Evolutionary conservation across 2,329 filamentous ascomycete genomes (phyloP).

Genomic region (Cyphellophora europaea): DNA sequence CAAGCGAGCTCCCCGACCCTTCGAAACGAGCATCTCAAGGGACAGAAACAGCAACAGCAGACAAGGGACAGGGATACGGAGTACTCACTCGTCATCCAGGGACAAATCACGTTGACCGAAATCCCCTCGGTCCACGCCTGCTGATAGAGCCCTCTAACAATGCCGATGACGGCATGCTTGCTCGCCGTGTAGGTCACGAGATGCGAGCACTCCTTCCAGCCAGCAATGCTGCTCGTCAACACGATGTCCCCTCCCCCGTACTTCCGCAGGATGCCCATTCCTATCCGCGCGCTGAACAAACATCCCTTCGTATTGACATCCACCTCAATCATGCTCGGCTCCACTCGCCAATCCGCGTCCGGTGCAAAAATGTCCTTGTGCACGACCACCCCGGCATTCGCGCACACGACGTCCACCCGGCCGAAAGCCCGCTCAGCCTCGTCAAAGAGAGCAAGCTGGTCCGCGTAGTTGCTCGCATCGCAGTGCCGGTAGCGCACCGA

Average conservation of each 20-base stretch:
- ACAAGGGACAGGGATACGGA: too few relatives aligned
- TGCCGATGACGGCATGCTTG: constrained; percentile 42
- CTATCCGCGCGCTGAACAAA: constrained; percentile 37
- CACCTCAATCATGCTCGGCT: constrained; percentile 22
- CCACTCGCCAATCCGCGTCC: constrained; percentile 30
- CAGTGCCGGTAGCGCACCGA: constrained; percentile 1
- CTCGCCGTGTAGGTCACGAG: constrained; percentile 37
- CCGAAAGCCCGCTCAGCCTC: constrained; percentile 2
- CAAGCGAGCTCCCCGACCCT: too few relatives aligned
- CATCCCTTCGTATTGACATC: constrained; percentile 40
- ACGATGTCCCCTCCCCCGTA: constrained; percentile 19
- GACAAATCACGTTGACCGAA: constrained; percentile 34
- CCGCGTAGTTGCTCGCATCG: constrained; percentile 2
- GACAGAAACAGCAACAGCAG: too few relatives aligned
- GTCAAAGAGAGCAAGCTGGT: constrained; percentile 5
- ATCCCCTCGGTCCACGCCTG: constrained; percentile 16
- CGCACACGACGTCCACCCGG: constrained; percentile 7
- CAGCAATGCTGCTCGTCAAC: constrained; percentile 36
- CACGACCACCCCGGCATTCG: constrained; percentile 28
- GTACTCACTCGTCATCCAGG: constrained; percentile 9
- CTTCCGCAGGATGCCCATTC: background rate
- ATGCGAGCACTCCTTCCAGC: constrained; percentile 39
- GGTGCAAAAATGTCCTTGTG: constrained; percentile 31
- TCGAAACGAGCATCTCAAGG: too few relatives aligned
- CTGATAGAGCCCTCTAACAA: constrained; percentile 29